phyloP scores from a whole-genome alignment of 208 protist genomes.

The Trypanosoma rangeli region DNA sequence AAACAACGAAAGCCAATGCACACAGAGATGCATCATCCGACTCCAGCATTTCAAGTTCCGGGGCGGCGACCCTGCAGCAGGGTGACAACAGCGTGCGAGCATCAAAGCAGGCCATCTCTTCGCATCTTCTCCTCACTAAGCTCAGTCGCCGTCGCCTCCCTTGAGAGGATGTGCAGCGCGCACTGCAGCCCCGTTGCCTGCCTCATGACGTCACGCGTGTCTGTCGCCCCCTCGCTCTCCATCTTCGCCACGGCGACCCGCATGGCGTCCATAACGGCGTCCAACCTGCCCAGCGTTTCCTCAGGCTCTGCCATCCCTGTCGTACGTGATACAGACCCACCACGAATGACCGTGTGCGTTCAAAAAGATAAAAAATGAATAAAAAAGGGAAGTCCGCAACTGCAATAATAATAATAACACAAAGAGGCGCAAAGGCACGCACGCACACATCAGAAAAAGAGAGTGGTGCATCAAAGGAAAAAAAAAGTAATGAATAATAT shows the following conservation, averaged over 20 bases:
- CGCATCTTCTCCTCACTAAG: constrained; percentile 17
- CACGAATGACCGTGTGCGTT: no score
- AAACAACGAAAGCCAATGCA: no score
- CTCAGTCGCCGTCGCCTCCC: constrained; percentile 9
- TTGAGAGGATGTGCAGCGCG: constrained; percentile 18
- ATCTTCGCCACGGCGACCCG: constrained; percentile 9
- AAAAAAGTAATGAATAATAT: no score
- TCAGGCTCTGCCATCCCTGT: constrained; percentile 3
- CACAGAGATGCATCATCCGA: no score
- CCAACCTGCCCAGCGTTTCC: constrained; percentile 11
- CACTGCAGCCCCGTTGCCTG: constrained; percentile 12
- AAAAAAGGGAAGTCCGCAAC: no score
- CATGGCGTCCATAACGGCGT: constrained; percentile 22
- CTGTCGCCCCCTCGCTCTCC: constrained; percentile 12
- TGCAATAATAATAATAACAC: no score
- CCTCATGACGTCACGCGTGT: constrained; percentile 16
- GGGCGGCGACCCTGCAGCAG: background rate
- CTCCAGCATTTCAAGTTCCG: no score
- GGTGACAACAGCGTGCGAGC: no score
- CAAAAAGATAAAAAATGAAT: no score
- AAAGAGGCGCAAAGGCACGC: no score
- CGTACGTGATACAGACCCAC: background rate
- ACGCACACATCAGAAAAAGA: no score
- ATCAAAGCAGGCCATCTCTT: background rate
- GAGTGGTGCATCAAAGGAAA: no score